These are phyloP conservation scores for Paraurostyla sp. DNA, from an alignment of 73 alveolate genomes.

Conservation along the genomic window DNA sequence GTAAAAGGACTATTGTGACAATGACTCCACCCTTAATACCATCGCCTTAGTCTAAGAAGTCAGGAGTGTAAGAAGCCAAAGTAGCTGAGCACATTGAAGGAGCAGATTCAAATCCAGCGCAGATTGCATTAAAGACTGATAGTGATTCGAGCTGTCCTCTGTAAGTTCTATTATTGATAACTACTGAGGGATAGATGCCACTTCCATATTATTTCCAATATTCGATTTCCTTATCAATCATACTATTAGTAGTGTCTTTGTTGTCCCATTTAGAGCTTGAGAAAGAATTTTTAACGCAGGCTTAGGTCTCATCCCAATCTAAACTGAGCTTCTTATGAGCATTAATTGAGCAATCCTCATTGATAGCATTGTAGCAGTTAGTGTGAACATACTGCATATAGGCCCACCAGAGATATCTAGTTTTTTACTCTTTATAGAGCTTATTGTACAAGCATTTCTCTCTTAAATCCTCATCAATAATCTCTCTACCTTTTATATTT, in stretches of 20 bases:
- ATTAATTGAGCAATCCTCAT: conserved; percentile 60
- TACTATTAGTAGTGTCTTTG: conserved; percentile 5
- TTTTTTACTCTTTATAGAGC: background rate
- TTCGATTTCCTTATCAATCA: conserved; percentile 53
- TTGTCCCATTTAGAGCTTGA: conserved; percentile 33
- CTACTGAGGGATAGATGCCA: conserved; percentile 72
- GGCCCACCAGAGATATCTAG: conserved; percentile 52
- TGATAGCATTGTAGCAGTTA: conserved; percentile 37
- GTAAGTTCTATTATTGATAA: conserved; percentile 67
- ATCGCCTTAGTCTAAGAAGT: conserved; percentile 35
- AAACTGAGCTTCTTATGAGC: conserved; percentile 52
- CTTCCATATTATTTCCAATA: conserved; percentile 58
- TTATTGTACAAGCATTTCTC: conserved; percentile 59
- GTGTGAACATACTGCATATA: conserved; percentile 47
- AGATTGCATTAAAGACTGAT: conserved; percentile 61
- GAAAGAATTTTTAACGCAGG: conserved; percentile 62
- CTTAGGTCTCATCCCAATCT: conserved; percentile 50
- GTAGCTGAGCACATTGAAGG: conserved; percentile 44
- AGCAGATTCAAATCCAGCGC: conserved; percentile 75
- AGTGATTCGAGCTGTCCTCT: conserved; percentile 73
- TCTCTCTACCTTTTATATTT: conserved; percentile 44
- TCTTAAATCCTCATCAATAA: conserved; percentile 63
- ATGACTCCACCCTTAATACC: conserved; percentile 50
- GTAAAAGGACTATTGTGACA: conserved; percentile 50
- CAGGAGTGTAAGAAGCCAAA: conserved; percentile 56